A percentile compares a stretch with the other conserved stretches of the same genome.
These are phyloP conservation scores for Microstegium vimineum DNA, from an alignment of 176 grass and related monocot species.

Conservation along the genomic window DNA sequence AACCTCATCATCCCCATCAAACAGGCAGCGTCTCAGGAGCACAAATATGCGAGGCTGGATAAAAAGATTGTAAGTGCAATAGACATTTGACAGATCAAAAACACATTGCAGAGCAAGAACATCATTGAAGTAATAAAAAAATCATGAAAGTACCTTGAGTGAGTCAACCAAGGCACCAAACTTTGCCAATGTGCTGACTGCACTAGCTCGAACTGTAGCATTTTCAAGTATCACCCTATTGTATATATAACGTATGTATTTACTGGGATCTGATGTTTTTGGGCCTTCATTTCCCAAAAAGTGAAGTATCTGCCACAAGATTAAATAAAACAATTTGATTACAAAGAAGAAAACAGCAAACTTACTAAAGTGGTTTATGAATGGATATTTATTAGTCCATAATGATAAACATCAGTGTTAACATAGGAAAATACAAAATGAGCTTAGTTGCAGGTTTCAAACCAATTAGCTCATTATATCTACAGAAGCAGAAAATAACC, in stretches of 20 bases:
- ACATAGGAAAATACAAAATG: not conserved
- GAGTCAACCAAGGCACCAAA: conserved; percentile 91
- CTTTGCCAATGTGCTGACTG: conserved; percentile 95
- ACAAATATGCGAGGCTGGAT: conserved; percentile 98
- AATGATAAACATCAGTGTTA: not conserved
- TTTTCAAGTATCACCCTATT: conserved; percentile 99
- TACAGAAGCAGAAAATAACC: conserved; percentile 1
- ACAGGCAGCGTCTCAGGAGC: conserved; percentile 89
- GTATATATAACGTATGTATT: conserved; percentile 98
- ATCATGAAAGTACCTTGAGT: conserved; percentile 64
- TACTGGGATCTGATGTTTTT: conserved; percentile 94
- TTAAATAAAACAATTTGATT: conserved; percentile 17
- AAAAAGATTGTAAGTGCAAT: conserved; percentile 18
- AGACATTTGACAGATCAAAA: not conserved
- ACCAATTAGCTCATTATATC: not conserved
- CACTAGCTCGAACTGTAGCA: conserved; percentile 96
- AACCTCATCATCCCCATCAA: conserved; percentile 99
- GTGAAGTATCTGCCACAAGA: conserved; percentile 77
- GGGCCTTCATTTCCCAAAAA: conserved; percentile 99
- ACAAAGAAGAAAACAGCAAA: conserved; percentile 1
- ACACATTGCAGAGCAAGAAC: not conserved
- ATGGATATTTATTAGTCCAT: not conserved
- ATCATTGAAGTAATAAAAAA: not conserved
- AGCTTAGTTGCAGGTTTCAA: not conserved
- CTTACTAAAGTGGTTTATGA: not conserved